Base-by-base conservation (phyloP, 1,284 basidiomycete genomes). In the Cutaneotrichosporon dermatis region DNA sequence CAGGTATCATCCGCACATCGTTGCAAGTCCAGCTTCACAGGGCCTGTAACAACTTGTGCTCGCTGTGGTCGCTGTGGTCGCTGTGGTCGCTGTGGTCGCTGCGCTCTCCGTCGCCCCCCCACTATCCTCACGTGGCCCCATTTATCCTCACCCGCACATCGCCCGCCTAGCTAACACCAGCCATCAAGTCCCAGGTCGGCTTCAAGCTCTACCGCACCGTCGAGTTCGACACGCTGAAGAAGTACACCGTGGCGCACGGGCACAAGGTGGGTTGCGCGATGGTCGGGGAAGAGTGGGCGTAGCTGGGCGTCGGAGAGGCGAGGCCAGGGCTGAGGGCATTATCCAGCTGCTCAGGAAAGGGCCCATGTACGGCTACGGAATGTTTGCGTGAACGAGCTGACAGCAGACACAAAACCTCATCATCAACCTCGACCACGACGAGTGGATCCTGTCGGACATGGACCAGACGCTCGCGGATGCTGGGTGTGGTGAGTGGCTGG, bases 161-260 rank as follows among this genome's bases (percentile, higher is more conserved):
- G 15, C 8, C 6, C 43, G 15, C 43, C 43, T n/a, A 16, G 53
- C 61, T 58, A 55, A 59, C 48, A 11, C 8, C 71, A 92, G 91
- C 84, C 58, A 79, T 94, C 59, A 81, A 84, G 70, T 86, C 84
- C 12, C 84, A 86, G 59, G 72, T 87, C 11, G 88, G 85, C 12
- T 96, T 90, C 88, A 93, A 92, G 75, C 86, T 90, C 3, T 97
- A 92, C 79, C 83, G 86, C 37, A 87, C 83, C 58, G 81, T 84
- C 44, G 73, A 80, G 34, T 79, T 93, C 65, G 93, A 97, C 78
- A 96, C 93, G 9, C 68, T 99, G 62, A 99, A 99, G 74, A 79
- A 96, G 12, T 99, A 99, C 76, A 92, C 91, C 0, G 86, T 87
- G 69, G 95, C 95, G 1, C 95, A 98, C 73, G 92, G 93, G 9